Evolutionary conservation across 1,139 yeast genomes (phyloP), one percentile per base, ranked within the genome.

Genomic region (Debaryomyces robertsiae): DNA sequence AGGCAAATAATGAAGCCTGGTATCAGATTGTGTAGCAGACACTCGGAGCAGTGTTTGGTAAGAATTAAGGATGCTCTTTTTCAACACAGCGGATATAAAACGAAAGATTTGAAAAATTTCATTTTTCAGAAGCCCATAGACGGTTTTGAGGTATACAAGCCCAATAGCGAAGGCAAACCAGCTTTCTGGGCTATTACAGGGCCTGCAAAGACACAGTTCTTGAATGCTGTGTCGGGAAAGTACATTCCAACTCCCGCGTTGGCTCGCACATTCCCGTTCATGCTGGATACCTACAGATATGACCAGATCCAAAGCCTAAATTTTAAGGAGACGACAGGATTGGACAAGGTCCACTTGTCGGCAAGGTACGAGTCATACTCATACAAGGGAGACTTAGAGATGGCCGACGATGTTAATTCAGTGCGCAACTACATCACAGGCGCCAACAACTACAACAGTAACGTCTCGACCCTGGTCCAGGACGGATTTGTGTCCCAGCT

Each of bases 301-400:
- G 60, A 60, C 30, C 42, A 53, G 15, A 57, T 67, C 9, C 63
- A 58, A 41, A 60, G 80, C 43, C 69, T 91, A 16, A 80, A 82
- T 53, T 90, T 90, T 57, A 72, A 75, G 44, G 85, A 86, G 16
- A 50, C 48, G 15, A 60, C 71, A 1, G 75, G 77, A 1, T 57
- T 78, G 45, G 84, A 75, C 50, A 85, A 82, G 38, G 87, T 90
- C 1, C 95, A 91, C 63, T 57, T 93, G 38, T 82, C 95, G 34
- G 96, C 98, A 1, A 65, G 98, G 38, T 93, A 89, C 55, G 98
- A 93, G 61, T 80, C 81, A 37, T 86, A 78, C 39, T 60, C 75
- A 1, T 67, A 55, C 57, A 83, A 91, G 47, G 97, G 75, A 1
- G 52, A 30, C 13, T 48, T 67, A 30, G 75, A 69, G 36, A 85